Percentiles rank a stretch among this genome's conserved stretches.
These are phyloP conservation scores for Ustilago shanxiensis DNA, from an alignment of 1,284 basidiomycete genomes.

Conservation along the genomic window DNA sequence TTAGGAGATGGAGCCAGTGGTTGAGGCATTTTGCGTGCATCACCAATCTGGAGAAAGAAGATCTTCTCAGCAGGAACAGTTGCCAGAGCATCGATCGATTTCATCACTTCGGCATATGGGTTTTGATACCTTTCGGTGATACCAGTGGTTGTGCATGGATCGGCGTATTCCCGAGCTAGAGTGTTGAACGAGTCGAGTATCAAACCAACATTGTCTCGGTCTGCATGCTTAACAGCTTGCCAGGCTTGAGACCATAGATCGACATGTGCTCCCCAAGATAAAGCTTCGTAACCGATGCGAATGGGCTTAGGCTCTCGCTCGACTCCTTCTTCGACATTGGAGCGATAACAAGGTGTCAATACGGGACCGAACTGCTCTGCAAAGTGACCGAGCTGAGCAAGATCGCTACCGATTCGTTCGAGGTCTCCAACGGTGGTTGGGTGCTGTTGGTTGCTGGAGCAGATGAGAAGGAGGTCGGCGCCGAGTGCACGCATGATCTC, in stretches of 20 bases:
- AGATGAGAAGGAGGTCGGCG: slow-evolving; percentile 59
- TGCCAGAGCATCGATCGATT: slow-evolving; percentile 46
- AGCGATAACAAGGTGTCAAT: not conserved
- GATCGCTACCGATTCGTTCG: slow-evolving; percentile 59
- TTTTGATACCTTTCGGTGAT: slow-evolving; percentile 49
- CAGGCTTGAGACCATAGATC: slow-evolving; percentile 69
- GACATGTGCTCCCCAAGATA: slow-evolving; percentile 61
- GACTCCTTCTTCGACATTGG: slow-evolving; percentile 15
- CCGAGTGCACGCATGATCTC: slow-evolving; percentile 60
- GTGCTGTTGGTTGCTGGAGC: slow-evolving; percentile 61
- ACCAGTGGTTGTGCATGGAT: slow-evolving; percentile 52
- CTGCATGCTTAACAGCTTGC: slow-evolving; percentile 62
- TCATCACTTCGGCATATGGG: slow-evolving; percentile 52
- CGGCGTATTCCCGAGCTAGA: slow-evolving; percentile 69
- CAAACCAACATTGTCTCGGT: slow-evolving; percentile 69
- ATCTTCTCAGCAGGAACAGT: slow-evolving; percentile 55
- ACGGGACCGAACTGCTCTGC: slow-evolving; percentile 42
- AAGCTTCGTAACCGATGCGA: slow-evolving; percentile 63
- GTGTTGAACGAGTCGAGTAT: slow-evolving; percentile 72
- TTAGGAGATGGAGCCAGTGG: slow-evolving; percentile 61
- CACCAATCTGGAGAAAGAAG: slow-evolving; percentile 71
- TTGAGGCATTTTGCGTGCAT: slow-evolving; percentile 57
- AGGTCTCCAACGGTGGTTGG: slow-evolving; percentile 58
- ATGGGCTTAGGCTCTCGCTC: slow-evolving; percentile 32
- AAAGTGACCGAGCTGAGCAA: slow-evolving; percentile 49